Conservation (phyloP, 1,284 basidiomycete species). For the Ganoderma leucocontextum region DNA sequence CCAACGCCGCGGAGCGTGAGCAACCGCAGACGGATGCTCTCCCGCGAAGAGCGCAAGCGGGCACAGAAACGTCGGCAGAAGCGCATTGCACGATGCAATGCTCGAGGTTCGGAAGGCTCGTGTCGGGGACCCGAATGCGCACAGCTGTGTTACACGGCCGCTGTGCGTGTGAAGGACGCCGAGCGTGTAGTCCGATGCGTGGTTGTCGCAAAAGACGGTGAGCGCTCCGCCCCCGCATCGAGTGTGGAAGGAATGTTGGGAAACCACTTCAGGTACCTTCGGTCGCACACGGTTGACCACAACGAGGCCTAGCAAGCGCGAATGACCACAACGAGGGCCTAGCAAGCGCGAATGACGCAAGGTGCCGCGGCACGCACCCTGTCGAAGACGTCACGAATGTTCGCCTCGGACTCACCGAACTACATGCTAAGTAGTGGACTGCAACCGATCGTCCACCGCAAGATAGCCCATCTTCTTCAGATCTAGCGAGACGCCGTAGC, state of each 20-base stretch:
- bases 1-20: not conserved
- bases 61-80: not conserved
- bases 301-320: no score
- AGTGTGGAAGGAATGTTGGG: not conserved
- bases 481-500: slow-evolving; percentile 92
- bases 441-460: slow-evolving; percentile 86
- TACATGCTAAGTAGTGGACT: slow-evolving; percentile 92
- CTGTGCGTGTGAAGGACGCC: not conserved
- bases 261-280: not conserved
- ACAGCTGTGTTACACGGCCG: not conserved
- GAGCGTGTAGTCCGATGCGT: not conserved
- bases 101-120: not conserved
- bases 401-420: slow-evolving; percentile 99
- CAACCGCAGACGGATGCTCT: not conserved
- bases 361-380: slow-evolving; percentile 99
- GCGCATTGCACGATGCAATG: not conserved
- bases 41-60: not conserved
- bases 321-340: slow-evolving; percentile 3
- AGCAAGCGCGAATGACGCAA: slow-evolving; percentile 79
- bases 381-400: slow-evolving; percentile 99
- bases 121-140: not conserved
- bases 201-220: slow-evolving; percentile 6
- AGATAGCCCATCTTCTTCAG: slow-evolving; percentile 98
- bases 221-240: not conserved
- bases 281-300: slow-evolving; percentile 7